Percentiles rank a stretch among this genome's conserved stretches.
Evolutionary conservation across 768 basidiomycete genomes (phyloP).

Genomic region (Auriscalpium vulgare): DNA sequence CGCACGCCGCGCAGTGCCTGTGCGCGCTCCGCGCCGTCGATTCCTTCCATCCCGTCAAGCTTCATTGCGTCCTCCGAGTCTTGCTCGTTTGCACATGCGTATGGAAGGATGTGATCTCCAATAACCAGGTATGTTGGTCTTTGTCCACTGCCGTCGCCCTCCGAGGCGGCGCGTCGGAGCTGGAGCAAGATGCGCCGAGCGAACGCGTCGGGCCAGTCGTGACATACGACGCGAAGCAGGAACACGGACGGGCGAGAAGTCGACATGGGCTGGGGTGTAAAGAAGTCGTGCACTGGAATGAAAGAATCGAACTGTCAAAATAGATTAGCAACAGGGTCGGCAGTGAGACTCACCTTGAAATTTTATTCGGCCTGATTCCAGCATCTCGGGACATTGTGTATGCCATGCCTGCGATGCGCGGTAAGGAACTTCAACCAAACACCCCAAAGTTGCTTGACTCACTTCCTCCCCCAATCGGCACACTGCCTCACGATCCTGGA

Average conservation of each 20-base stretch:
- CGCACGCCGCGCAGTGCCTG: constrained; percentile 44
- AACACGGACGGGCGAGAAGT: constrained; percentile 49
- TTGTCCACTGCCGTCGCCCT: neutral
- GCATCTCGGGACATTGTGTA: constrained; percentile 11
- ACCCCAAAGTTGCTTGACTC: neutral
- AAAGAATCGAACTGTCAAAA: neutral
- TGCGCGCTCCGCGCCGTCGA: constrained; percentile 37
- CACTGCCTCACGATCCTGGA: constrained; percentile 54
- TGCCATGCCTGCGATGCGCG: constrained; percentile 10
- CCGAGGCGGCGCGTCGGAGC: constrained; percentile 31
- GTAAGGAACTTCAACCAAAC: neutral
- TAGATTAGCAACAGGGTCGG: neutral
- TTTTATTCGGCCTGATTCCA: constrained; percentile 12
- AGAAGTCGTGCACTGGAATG: constrained; percentile 65
- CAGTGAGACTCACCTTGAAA: constrained; percentile 12
- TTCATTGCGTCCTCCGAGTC: neutral
- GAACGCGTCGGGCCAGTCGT: constrained; percentile 69
- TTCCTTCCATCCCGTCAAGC: neutral
- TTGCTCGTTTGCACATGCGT: constrained; percentile 37
- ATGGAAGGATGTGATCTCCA: constrained; percentile 66
- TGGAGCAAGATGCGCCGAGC: constrained; percentile 37
- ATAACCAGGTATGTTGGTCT: constrained; percentile 51
- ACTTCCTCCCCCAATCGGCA: constrained; percentile 38
- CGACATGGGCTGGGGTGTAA: constrained; percentile 41
- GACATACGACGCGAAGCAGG: constrained; percentile 61